These are phyloP conservation scores for Panaeolus cyanescens DNA, from an alignment of 768 basidiomycete genomes.

Conservation along the genomic window DNA sequence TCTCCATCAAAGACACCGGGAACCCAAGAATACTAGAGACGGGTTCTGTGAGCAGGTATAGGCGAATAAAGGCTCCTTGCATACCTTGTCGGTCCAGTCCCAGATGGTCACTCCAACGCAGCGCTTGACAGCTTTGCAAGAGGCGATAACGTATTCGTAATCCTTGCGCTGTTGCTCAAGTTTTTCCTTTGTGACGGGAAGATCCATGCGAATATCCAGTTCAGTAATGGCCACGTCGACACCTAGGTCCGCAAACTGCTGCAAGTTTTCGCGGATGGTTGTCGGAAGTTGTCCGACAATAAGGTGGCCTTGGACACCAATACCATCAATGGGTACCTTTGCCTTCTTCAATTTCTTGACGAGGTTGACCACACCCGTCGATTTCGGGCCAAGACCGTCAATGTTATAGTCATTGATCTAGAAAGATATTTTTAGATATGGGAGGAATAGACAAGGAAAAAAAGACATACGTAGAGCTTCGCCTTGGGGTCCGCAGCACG, in stretches of 20 bases:
- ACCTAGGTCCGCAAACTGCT: constrained; percentile 55
- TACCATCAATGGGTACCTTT: constrained; percentile 54
- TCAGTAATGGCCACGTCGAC: constrained; percentile 69
- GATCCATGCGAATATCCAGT: constrained; percentile 59
- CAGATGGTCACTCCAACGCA: constrained; percentile 47
- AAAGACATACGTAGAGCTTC: constrained; percentile 49
- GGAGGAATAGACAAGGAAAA: neutral
- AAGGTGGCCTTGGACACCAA: constrained; percentile 60
- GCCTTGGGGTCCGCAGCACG: constrained; percentile 50
- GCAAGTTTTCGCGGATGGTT: constrained; percentile 46
- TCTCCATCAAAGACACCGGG: constrained; percentile 37
- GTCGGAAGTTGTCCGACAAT: constrained; percentile 57
- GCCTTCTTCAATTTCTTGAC: constrained; percentile 43
- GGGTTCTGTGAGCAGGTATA: neutral
- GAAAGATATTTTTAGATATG: neutral
- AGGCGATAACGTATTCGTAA: constrained; percentile 52
- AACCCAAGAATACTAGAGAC: constrained; percentile 39
- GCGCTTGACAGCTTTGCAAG: constrained; percentile 45
- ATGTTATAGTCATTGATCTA: constrained; percentile 40
- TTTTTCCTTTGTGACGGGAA: constrained; percentile 48
- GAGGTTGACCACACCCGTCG: constrained; percentile 53
- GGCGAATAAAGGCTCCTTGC: neutral
- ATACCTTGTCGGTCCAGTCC: constrained; percentile 44
- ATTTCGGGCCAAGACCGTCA: constrained; percentile 45
- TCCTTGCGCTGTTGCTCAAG: constrained; percentile 58